phyloP scores from a whole-genome alignment of 1,284 basidiomycete species.

The Thecaphora frezii region DNA sequence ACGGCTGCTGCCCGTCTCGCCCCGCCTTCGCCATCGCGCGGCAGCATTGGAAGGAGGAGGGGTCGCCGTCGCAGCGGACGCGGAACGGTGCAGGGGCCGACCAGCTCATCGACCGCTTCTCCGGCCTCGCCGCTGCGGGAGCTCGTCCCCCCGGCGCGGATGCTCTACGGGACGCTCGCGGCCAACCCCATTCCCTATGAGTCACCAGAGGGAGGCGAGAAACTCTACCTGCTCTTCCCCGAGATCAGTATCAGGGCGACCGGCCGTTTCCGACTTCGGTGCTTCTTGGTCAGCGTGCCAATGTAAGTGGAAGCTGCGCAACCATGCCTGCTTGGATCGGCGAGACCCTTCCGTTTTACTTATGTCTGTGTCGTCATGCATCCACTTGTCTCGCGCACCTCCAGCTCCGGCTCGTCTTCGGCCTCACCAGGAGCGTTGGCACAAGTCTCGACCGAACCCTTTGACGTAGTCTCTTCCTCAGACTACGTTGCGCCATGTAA shows the following conservation, averaged over 20 bases:
- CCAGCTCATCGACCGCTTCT: background rate
- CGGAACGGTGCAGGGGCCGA: slow-evolving; percentile 2
- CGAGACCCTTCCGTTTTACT: background rate
- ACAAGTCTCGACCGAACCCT: slow-evolving; percentile 16
- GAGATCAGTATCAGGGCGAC: slow-evolving; percentile 37
- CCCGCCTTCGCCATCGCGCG: slow-evolving; percentile 4
- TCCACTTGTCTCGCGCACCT: slow-evolving; percentile 1
- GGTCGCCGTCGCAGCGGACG: background rate
- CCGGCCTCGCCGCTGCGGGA: background rate
- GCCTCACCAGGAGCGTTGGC: slow-evolving; percentile 10
- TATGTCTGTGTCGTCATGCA: no score
- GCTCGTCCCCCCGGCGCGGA: slow-evolving; percentile 11
- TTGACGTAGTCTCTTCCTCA: slow-evolving; percentile 25
- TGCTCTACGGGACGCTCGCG: slow-evolving; percentile 44
- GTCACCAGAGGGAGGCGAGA: slow-evolving; percentile 3
- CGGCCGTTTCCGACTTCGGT: slow-evolving; percentile 32
- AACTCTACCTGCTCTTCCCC: slow-evolving; percentile 39
- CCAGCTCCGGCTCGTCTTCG: slow-evolving; percentile 7
- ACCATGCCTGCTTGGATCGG: background rate
- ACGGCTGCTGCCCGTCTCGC: slow-evolving; percentile 9
- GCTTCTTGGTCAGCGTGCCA: slow-evolving; percentile 30
- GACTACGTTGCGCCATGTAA: slow-evolving; percentile 23
- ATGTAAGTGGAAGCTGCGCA: slow-evolving; percentile 21
- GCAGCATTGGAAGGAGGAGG: slow-evolving; percentile 1
- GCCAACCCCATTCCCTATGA: slow-evolving; percentile 22